phyloP scores from a whole-genome alignment of 2,329 filamentous ascomycete species.

The Paramyrothecium roridum region DNA sequence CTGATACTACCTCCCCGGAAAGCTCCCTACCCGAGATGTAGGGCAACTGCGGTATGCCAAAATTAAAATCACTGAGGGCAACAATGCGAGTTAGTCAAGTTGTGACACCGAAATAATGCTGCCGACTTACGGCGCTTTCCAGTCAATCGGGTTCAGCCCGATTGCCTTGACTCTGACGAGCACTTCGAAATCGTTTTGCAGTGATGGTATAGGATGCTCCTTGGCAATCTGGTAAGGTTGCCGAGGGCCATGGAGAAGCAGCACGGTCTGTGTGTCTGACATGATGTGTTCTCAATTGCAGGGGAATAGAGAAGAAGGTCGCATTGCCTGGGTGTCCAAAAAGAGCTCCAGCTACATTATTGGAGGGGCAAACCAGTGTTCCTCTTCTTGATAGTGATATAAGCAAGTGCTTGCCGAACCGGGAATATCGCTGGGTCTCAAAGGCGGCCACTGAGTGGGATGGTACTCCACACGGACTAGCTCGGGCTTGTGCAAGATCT shows the following conservation, averaged over 20 bases:
- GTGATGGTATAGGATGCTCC: constrained; percentile 30
- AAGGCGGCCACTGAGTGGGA: too few relatives aligned
- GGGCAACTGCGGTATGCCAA: constrained; percentile 62
- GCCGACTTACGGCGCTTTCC: constrained; percentile 60
- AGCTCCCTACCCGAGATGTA: constrained; percentile 66
- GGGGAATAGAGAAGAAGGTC: too few relatives aligned
- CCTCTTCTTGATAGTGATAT: too few relatives aligned
- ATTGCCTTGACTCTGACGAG: constrained; percentile 59
- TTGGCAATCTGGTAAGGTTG: constrained; percentile 42
- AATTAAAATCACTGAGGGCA: constrained; percentile 60
- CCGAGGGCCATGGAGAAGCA: constrained; percentile 44
- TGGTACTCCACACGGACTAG: too few relatives aligned
- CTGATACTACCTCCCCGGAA: constrained; percentile 55
- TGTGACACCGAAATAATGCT: neutral
- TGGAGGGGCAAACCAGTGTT: too few relatives aligned
- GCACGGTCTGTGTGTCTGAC: constrained; percentile 32
- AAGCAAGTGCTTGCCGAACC: too few relatives aligned
- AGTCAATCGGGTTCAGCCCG: constrained; percentile 71
- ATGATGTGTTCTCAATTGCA: neutral
- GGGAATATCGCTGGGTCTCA: too few relatives aligned
- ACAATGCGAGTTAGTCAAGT: too few relatives aligned
- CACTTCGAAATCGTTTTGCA: constrained; percentile 39
- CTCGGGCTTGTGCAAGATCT: too few relatives aligned
- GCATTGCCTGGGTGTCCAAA: too few relatives aligned
- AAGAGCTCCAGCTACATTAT: too few relatives aligned